Evolutionary conservation across 768 basidiomycete species (phyloP).

Genomic region (Rhodotorula kratochvilovae): DNA sequence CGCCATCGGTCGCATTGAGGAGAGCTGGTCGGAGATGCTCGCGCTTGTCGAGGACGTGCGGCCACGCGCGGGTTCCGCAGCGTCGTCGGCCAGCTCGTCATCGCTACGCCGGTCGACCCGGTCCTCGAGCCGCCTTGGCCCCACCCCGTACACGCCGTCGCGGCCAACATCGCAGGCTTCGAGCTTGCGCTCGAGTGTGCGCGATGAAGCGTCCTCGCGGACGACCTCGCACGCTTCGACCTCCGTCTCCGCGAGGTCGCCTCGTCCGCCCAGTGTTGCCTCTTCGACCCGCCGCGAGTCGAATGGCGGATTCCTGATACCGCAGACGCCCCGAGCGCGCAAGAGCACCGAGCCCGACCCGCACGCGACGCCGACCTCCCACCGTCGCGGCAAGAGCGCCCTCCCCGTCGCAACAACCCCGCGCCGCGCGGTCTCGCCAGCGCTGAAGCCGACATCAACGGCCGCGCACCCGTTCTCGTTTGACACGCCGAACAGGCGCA

Average conservation of each 20-base stretch:
- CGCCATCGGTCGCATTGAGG: slow-evolving; percentile 64
- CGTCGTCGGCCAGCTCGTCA: slow-evolving; percentile 44
- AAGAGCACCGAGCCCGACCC: background rate
- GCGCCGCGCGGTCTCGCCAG: background rate
- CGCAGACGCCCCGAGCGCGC: slow-evolving; percentile 40
- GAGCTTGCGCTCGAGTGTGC: slow-evolving; percentile 53
- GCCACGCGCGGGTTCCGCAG: background rate
- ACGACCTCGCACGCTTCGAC: slow-evolving; percentile 64
- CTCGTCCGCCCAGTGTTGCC: background rate
- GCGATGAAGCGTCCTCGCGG: slow-evolving; percentile 51
- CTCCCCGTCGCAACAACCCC: background rate
- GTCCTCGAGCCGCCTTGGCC: background rate
- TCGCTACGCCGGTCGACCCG: background rate
- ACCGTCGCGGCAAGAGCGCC: background rate
- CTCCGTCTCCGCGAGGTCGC: slow-evolving; percentile 39
- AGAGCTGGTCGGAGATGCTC: slow-evolving; percentile 74
- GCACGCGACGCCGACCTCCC: slow-evolving; percentile 2
- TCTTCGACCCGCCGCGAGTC: background rate
- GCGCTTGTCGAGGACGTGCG: slow-evolving; percentile 42
- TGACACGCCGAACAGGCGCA: background rate
- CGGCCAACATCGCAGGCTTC: slow-evolving; percentile 48
- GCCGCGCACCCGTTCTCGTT: slow-evolving; percentile 22
- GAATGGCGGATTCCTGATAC: background rate
- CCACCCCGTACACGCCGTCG: slow-evolving; percentile 56
- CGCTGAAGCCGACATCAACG: background rate